Base-by-base conservation (phyloP, 1,284 basidiomycete genomes). In the Ustilago sp. region DNA sequence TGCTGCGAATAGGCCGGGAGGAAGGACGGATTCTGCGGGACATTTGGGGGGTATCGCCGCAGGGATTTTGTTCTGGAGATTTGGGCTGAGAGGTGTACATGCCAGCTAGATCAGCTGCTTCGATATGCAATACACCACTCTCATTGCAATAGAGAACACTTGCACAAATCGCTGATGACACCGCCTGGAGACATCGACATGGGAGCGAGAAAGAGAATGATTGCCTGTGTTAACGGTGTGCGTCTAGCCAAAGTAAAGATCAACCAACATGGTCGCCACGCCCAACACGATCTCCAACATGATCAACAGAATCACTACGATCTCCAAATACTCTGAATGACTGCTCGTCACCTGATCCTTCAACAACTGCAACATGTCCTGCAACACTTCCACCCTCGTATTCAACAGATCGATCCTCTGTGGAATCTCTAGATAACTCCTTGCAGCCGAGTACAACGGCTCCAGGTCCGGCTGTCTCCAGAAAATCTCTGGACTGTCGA, bases 401-500 rank as follows among this genome's bases (percentile, higher is more conserved):
- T 97, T 98, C 67, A 98, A 88, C 47, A 98, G 88, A 85, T 96
- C 93, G 79, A 97, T 94, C 59, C 95, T 90, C 86, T 97, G 95
- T 3, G 94, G 93, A 69, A 98, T 94, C 88, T 98, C 95, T 36
- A 98, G 89, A 86, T 98, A 98, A 83, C 92, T 77, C 36, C 85
- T 71, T 6, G 94, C 94, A 5, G 95, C 95, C 78, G 94, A 93
- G 86, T 98, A 98, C 48, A 98, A 88, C 11, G 95, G 95, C 87
- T 98, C 95, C 15, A 98, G 88, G 88, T 98, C 95, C 17, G 95
- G 84, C 45, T 86, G 84, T 9, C 82, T 86, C 94, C 94, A 96
- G 87, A 97, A 97, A 53, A 96, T 92, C 87, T 96, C 94, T 39
- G 95, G 95, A 38, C 94, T 94, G 87, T 98, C 95, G 38, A 98